These are phyloP conservation scores for Metarhizium robertsii DNA, from an alignment of 2,329 filamentous ascomycete species.

Conservation along the genomic window DNA sequence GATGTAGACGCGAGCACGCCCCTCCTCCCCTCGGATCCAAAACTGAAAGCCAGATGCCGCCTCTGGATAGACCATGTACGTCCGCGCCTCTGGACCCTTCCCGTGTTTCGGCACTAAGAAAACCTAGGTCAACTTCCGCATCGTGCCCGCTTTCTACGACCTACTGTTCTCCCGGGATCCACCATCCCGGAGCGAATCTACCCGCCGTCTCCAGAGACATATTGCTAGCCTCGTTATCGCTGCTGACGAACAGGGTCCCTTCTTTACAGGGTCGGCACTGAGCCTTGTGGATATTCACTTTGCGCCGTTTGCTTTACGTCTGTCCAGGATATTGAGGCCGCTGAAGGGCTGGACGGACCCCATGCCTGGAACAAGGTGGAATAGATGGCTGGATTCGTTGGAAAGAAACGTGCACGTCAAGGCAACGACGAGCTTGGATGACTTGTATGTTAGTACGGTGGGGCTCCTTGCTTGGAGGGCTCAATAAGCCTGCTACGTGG, in stretches of 20 bases:
- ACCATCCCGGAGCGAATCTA: slow-evolving; percentile 47
- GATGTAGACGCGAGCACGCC: slow-evolving; percentile 53
- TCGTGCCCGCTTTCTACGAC: slow-evolving; percentile 69
- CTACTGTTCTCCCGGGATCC: slow-evolving; percentile 57
- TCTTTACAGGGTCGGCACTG: slow-evolving; percentile 48
- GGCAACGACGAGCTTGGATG: slow-evolving; percentile 56
- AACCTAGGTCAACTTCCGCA: slow-evolving; percentile 59
- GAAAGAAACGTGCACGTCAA: slow-evolving; percentile 53
- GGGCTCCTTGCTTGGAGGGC: slow-evolving; percentile 34
- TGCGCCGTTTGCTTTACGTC: slow-evolving; percentile 63
- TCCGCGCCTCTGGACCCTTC: slow-evolving; percentile 1
- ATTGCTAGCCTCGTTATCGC: slow-evolving; percentile 46
- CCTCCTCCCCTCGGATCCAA: slow-evolving; percentile 56
- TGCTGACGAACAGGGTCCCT: slow-evolving; percentile 51
- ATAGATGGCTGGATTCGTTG: slow-evolving; percentile 60
- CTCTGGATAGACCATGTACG: slow-evolving; percentile 74
- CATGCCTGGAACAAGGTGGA: slow-evolving; percentile 55
- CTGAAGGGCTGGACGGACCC: slow-evolving; percentile 59
- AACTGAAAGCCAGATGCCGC: slow-evolving; percentile 62
- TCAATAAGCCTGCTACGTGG: neutral
- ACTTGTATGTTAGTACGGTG: slow-evolving; percentile 44
- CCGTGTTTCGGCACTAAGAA: neutral
- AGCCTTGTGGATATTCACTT: slow-evolving; percentile 65
- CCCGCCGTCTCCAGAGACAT: slow-evolving; percentile 53
- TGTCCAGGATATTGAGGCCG: slow-evolving; percentile 55